phyloP scores from a whole-genome alignment of 2,329 filamentous ascomycete species.

The Cladophialophora bantiana region DNA sequence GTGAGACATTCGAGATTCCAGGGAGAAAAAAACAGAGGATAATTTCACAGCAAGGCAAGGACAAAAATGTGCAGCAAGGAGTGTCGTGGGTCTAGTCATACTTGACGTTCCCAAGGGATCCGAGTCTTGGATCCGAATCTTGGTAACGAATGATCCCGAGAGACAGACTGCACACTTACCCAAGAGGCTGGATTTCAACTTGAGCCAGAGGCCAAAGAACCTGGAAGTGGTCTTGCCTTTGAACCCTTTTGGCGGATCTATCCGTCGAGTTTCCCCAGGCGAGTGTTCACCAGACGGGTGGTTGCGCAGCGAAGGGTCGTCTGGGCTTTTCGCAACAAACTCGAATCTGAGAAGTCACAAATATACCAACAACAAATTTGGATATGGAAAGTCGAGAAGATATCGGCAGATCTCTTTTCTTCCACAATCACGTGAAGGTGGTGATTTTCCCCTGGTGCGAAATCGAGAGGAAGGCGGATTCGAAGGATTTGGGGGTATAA shows the following conservation, averaged over 20 bases:
- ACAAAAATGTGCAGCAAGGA: conserved; percentile 31
- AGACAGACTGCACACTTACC: conserved; percentile 24
- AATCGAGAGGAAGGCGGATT: conserved; percentile 15
- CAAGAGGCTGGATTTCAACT: conserved; percentile 26
- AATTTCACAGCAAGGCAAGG: conserved; percentile 30
- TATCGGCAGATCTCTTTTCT: conserved; percentile 4
- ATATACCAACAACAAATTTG: background rate
- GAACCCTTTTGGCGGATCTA: conserved; percentile 7
- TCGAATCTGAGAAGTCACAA: background rate
- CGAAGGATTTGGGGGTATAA: background rate
- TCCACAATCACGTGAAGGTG: conserved; percentile 14
- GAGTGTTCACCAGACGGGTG: conserved; percentile 12
- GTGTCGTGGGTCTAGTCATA: conserved; percentile 17
- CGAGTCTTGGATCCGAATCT: conserved; percentile 4
- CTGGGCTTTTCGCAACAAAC: background rate
- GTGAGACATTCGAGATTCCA: conserved; percentile 25
- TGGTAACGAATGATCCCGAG: conserved; percentile 24
- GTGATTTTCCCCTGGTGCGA: background rate
- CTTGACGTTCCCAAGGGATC: conserved; percentile 9
- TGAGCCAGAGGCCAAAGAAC: conserved; percentile 13
- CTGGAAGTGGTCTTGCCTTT: conserved; percentile 2
- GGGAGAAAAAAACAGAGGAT: conserved; percentile 18
- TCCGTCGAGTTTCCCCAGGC: conserved; percentile 16
- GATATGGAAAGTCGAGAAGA: background rate
- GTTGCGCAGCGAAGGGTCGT: conserved; percentile 16